Evolutionary conservation across 2,329 filamentous ascomycete species (phyloP).

Genomic region (Colletotrichum limetticola): DNA sequence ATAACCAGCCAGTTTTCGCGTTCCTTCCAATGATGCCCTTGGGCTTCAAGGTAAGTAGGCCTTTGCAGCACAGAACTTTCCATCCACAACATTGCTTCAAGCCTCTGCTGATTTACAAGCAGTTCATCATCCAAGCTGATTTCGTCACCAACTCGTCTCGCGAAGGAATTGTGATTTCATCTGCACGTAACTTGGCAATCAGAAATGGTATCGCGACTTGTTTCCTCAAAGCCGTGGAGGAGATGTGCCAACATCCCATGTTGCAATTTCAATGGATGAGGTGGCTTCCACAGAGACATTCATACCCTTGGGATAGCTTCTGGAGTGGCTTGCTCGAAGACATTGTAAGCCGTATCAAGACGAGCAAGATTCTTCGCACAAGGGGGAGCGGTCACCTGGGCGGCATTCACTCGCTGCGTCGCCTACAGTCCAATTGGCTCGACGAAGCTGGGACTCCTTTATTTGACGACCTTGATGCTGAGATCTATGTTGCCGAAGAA

Average conservation of each 20-base stretch:
- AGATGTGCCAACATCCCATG: slow-evolving; percentile 49
- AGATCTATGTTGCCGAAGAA: neutral
- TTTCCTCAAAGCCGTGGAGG: slow-evolving; percentile 50
- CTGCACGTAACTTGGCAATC: slow-evolving; percentile 50
- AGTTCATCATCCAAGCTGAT: slow-evolving; percentile 61
- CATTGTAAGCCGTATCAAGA: neutral
- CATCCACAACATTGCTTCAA: neutral
- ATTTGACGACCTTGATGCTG: neutral
- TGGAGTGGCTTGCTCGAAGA: neutral
- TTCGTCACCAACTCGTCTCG: slow-evolving; percentile 60
- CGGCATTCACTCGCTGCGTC: neutral
- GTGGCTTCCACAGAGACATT: slow-evolving; percentile 50
- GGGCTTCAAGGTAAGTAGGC: slow-evolving; percentile 48
- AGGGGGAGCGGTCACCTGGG: neutral
- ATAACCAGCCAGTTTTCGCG: slow-evolving; percentile 54
- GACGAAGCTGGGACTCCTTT: neutral
- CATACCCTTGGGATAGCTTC: neutral
- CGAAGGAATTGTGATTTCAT: slow-evolving; percentile 51
- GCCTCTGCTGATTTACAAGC: neutral
- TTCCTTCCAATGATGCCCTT: slow-evolving; percentile 56
- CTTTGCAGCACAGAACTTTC: neutral
- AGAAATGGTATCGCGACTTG: slow-evolving; percentile 42
- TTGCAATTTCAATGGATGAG: slow-evolving; percentile 57
- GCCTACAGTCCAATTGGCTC: neutral
- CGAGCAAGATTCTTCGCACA: neutral